Evolutionary conservation across 2,329 filamentous ascomycete species (phyloP), one percentile per base, ranked within the genome.

Genomic region (Pseudogymnoascus sp.): DNA sequence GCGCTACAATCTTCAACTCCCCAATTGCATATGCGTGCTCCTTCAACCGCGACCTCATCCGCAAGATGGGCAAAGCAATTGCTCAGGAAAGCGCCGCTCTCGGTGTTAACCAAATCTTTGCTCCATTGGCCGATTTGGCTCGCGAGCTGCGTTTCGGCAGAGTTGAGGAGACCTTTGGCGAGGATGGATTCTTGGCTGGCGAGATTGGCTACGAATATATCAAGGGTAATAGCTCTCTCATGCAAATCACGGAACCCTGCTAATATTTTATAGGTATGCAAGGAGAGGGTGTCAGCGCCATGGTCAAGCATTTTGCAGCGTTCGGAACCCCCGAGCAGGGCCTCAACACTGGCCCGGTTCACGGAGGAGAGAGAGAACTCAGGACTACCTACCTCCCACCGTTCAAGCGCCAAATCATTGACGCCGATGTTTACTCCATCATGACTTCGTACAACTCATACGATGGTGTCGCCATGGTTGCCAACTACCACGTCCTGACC

Each of bases 361-460:
- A 82, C 67, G 80, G 80, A 10, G 80, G 82, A 46, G 80, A 82
- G 65, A 73, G 81, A 50, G 78, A 82, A 68, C 80, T 85, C 3
- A 77, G 82, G 35, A 83, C 79, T 35, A 84, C 82, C 2, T 81
- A 80, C 65, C 75, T 88, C 3, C 84, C 83, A 2, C 70, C 84
- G 0, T 90, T 89, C 74, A 88, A 88, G 72, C 80, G 86, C 15
- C 82, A 88, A 11, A 90, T 91, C 65, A 83, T 90, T 35, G 88
- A 90, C 69, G 86, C 77, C 9, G 86, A 82, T 10, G 88, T 86
- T 1, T 86, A 80, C 70, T 81, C 82, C 42, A 83, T 91, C 68
- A 92, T 92, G 89, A 85, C 86, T 31, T 83, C 88, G 0, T 92
- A 92, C 70, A 84, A 89, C 70, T 85, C 86, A 62, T 90, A 91